Conservation (phyloP, 2,329 filamentous ascomycete species). For the Colletotrichum chrysophilum region DNA sequence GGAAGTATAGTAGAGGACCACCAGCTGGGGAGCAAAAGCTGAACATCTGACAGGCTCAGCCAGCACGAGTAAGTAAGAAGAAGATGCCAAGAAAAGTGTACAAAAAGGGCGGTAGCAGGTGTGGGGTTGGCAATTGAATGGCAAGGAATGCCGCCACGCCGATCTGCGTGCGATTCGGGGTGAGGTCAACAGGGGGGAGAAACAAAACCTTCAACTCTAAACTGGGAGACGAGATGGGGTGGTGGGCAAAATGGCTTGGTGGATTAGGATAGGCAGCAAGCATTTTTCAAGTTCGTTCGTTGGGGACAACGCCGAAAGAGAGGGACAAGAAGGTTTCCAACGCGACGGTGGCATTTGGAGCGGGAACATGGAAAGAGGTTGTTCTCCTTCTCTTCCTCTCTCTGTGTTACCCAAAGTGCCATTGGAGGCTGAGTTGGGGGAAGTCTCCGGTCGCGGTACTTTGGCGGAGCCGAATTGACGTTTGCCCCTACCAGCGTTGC, state of each 20-base stretch:
- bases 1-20: background rate
- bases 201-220: slow-evolving; percentile 8
- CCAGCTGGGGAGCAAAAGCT: background rate
- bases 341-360: background rate
- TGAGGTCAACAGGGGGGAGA: background rate
- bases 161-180: slow-evolving; percentile 1
- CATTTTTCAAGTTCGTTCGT: background rate
- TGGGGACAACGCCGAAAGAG: background rate
- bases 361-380: background rate
- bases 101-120: background rate
- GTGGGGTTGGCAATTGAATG: background rate
- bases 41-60: background rate
- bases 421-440: background rate
- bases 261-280: background rate
- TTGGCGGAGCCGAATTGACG: background rate
- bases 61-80: background rate
- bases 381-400: background rate
- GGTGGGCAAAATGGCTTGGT: background rate
- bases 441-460: background rate
- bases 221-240: background rate
- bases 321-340: background rate
- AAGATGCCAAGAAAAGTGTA: background rate
- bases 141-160: background rate
- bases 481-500: background rate
- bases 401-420: background rate